phyloP scores from a whole-genome alignment of 192 early-diverging fungal species.

The Allomyces arbusculus region DNA sequence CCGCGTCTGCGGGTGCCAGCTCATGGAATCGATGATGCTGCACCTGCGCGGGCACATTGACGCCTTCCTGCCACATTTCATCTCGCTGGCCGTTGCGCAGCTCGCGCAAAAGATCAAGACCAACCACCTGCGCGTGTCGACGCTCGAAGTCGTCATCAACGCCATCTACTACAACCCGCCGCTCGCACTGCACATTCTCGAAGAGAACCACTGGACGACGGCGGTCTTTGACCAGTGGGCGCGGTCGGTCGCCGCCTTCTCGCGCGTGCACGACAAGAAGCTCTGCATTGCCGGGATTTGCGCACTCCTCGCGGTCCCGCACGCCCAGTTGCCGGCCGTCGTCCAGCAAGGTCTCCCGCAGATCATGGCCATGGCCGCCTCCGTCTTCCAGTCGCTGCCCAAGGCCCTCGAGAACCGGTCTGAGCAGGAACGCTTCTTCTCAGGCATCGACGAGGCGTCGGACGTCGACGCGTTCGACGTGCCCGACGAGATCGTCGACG shows the following conservation, averaged over 20 bases:
- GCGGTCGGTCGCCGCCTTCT: conserved; percentile 44
- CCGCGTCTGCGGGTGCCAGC: conserved; percentile 58
- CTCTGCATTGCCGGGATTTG: conserved; percentile 64
- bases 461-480: not conserved
- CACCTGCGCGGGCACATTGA: conserved; percentile 70
- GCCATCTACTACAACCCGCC: conserved; percentile 71
- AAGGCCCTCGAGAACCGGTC: conserved; percentile 26
- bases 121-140: conserved; percentile 45
- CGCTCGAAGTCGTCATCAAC: conserved; percentile 67
- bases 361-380: conserved; percentile 47
- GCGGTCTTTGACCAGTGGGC: conserved; percentile 68
- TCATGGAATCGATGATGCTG: conserved; percentile 68
- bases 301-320: conserved; percentile 47
- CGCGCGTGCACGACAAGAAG: conserved; percentile 85
- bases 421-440: not conserved
- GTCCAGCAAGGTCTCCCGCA: conserved; percentile 54
- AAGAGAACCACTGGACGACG: conserved; percentile 52
- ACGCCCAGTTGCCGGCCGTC: conserved; percentile 42
- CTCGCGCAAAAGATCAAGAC: conserved; percentile 42
- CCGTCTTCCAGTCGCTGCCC: conserved; percentile 57
- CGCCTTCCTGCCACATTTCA: conserved; percentile 40
- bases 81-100: conserved; percentile 43
- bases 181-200: conserved; percentile 50
- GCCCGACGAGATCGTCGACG: conserved; percentile 2
- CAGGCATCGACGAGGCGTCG: not conserved